Conservation (phyloP, 495 filamentous ascomycete species). For the Neurospora sp. region DNA sequence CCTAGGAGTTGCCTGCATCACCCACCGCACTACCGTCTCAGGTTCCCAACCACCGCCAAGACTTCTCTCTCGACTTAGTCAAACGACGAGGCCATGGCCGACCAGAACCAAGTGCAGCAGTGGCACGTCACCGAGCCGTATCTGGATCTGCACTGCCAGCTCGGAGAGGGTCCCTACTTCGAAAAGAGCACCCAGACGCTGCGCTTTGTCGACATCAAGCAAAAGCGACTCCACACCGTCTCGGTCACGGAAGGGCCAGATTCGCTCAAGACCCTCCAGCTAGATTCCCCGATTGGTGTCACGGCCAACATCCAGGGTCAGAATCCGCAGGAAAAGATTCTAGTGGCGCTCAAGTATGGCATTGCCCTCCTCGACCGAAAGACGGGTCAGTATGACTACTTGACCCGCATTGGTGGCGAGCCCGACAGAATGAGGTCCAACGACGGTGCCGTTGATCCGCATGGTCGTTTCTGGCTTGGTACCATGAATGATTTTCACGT, state of each 20-base stretch:
- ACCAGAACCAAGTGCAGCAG: conserved; percentile 20
- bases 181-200: conserved; percentile 58
- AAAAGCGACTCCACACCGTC: conserved; percentile 63
- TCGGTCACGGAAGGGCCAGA: conserved; percentile 53
- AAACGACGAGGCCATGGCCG: conserved; percentile 15
- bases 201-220: conserved; percentile 85
- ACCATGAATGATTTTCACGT: conserved; percentile 70
- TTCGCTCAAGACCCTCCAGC: conserved; percentile 55
- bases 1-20: background rate
- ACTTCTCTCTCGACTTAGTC: background rate
- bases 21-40: background rate
- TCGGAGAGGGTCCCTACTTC: conserved; percentile 80
- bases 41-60: background rate
- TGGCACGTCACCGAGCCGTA: conserved; percentile 56
- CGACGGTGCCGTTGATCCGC: conserved; percentile 71
- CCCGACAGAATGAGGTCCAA: conserved; percentile 54
- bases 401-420: conserved; percentile 31
- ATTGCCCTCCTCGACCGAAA: conserved; percentile 63
- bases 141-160: conserved; percentile 56
- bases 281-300: conserved; percentile 61
- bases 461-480: conserved; percentile 82
- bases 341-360: conserved; percentile 74
- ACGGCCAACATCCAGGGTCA: conserved; percentile 72
- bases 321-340: conserved; percentile 51
- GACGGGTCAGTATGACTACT: conserved; percentile 46